phyloP scores from a whole-genome alignment of 169 alveolate genomes.

The Blepharisma undulans region DNA sequence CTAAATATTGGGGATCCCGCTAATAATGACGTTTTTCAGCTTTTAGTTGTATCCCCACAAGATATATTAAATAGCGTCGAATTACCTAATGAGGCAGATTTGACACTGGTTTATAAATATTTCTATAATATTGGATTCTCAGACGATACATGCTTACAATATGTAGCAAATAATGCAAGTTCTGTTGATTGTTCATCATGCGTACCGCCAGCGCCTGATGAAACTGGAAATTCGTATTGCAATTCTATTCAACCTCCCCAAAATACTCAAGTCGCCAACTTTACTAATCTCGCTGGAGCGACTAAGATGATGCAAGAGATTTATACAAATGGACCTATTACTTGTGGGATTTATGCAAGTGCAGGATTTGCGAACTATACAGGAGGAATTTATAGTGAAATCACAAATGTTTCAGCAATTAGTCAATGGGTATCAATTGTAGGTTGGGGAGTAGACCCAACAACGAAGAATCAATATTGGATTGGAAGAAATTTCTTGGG shows the following conservation, averaged over 20 bases:
- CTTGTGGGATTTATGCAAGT: conserved; percentile 73
- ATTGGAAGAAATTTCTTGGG: conserved; percentile 83
- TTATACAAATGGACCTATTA: conserved; percentile 76
- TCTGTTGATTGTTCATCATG: conserved; percentile 62
- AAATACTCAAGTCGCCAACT: not conserved
- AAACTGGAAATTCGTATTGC: not conserved
- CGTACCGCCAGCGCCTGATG: conserved; percentile 51
- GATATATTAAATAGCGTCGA: conserved; percentile 86
- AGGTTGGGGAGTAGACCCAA: conserved; percentile 79
- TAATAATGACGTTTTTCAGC: too few species aligned
- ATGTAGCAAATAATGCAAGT: conserved; percentile 64
- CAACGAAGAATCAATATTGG: conserved; percentile 66
- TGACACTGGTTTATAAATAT: too few species aligned
- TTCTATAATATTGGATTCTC: too few species aligned
- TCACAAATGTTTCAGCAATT: conserved; percentile 39
- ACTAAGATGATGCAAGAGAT: conserved; percentile 74
- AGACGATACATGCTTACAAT: conserved; percentile 68
- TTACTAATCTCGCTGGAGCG: not conserved
- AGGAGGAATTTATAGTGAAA: conserved; percentile 72
- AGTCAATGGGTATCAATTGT: conserved; percentile 80
- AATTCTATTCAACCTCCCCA: not conserved
- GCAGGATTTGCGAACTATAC: conserved; percentile 60
- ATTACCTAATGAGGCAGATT: too few species aligned
- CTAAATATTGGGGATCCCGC: too few species aligned
- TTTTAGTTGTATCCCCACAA: too few species aligned